Percentiles rank a stretch among this genome's conserved stretches.
These are phyloP conservation scores for Cruciata laevipes DNA, from an alignment of 257 asterid species.

Conservation along the genomic window DNA sequence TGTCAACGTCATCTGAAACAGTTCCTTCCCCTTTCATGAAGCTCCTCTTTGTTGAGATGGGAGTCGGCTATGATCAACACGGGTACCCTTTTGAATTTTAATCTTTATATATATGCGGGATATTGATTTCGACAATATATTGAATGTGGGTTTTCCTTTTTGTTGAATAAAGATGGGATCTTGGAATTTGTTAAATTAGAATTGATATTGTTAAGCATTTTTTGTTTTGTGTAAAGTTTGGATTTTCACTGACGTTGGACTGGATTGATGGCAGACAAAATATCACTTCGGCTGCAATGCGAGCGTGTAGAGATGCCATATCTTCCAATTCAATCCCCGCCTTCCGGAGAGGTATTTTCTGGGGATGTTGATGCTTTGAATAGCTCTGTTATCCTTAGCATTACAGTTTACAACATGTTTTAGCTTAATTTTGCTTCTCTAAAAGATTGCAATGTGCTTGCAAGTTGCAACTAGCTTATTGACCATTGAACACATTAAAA, in stretches of 20 bases:
- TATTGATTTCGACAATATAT: background rate
- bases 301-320: constrained; percentile 87
- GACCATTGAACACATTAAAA: background rate
- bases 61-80: constrained; percentile 97
- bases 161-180: background rate
- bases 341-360: constrained; percentile 61
- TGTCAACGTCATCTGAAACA: constrained; percentile 17
- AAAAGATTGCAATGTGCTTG: no score
- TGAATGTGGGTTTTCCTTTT: background rate
- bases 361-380: background rate
- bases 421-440: background rate
- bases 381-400: background rate
- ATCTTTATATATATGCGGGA: background rate
- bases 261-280: constrained; percentile 49
- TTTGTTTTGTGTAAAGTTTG: background rate
- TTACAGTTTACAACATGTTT: background rate
- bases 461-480: background rate
- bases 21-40: constrained; percentile 73
- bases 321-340: constrained; percentile 93
- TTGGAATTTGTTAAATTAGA: constrained; percentile 1
- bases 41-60: constrained; percentile 94
- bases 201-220: background rate
- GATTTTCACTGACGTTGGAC: background rate
- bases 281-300: constrained; percentile 84
- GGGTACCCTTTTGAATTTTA: constrained; percentile 34